Evolutionary conservation across 2,329 filamentous ascomycete species (phyloP), one percentile per base, ranked within the genome.

Genomic region (Parastagonospora nodorum): DNA sequence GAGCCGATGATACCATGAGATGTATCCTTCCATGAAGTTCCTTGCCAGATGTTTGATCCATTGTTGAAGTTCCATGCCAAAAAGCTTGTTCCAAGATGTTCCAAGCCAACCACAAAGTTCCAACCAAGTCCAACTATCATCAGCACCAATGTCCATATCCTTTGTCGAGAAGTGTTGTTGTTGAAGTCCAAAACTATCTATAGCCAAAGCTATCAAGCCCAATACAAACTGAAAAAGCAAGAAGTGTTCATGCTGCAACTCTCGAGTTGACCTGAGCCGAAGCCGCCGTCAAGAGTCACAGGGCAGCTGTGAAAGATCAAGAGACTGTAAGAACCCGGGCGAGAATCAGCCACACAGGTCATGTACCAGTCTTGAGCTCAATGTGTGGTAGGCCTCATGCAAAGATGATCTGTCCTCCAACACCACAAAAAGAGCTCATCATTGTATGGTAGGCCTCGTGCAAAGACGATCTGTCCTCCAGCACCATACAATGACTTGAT

Each of bases 401-500:
- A 51, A 46, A 44, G 45, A 46, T 30, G 40, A 48, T 57, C 53
- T 57, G 19, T 57, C 48, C 50, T 57, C 53, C 53, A 45, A 16
- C 53, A 48, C 53, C 38, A 37, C 44, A 46, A 31, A 30, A 29
- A 41, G 42, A 24, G 48, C 42, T 42, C 46, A 57, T 24, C 44
- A 45, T 38, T 46, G 28, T 30, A 48, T 40, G 41, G 50, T 27
- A 56, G 50, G 50, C 53, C 53, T 35, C 41, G 37, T 50, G 46
- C 53, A 51, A 46, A 44, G 45, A 46, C 28, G 40, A 48, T 57
- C 53, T 57, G 19, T 57, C 48, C 50, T 57, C 53, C 53, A 45
- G 15, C 53, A 48, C 53, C 38, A 37, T 47, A 46, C 36, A 30
- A 29, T 44, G 42, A 24, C 52, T 42, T 42, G 50, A 57, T 40